phyloP scores from a whole-genome alignment of 495 filamentous ascomycete genomes.

The Hypoxylon subgilvum region DNA sequence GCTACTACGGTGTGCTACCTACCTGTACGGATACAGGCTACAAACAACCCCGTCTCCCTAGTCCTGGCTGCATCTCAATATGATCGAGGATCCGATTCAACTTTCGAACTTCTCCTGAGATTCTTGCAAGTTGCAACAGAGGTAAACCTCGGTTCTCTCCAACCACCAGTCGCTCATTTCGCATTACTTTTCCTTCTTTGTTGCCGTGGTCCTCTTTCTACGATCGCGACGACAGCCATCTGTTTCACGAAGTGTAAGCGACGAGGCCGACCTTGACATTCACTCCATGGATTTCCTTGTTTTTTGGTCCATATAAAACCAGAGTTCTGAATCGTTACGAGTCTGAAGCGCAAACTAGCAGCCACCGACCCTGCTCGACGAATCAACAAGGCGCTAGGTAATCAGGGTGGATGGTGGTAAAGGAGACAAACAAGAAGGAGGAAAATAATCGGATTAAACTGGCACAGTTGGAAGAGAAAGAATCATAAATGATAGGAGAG shows the following conservation, averaged over 20 bases:
- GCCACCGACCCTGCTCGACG: conserved; percentile 7
- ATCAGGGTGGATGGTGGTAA: conserved; percentile 5
- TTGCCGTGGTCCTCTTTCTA: conserved; percentile 8
- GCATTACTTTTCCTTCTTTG: background rate
- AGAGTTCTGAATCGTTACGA: conserved; percentile 26
- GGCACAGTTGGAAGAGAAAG: background rate
- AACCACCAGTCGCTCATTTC: conserved; percentile 28
- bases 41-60: no score
- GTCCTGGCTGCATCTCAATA: conserved; percentile 33
- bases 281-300: conserved; percentile 21
- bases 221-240: conserved; percentile 3
- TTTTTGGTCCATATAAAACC: conserved; percentile 25
- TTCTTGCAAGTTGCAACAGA: conserved; percentile 25
- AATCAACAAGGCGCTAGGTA: conserved; percentile 1
- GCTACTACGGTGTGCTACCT: conserved; percentile 24
- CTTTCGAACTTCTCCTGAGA: conserved; percentile 29
- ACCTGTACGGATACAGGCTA: no score
- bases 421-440: no score
- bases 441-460: no score
- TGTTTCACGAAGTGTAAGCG: conserved; percentile 4
- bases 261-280: conserved; percentile 9
- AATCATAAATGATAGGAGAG: background rate
- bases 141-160: conserved; percentile 20
- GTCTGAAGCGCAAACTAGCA: conserved; percentile 21
- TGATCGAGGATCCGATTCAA: conserved; percentile 34